A percentile compares a stretch with the other conserved stretches of the same genome.
phyloP scores from a whole-genome alignment of 1,139 yeast genomes.

The Suhomyces yuchorum region DNA sequence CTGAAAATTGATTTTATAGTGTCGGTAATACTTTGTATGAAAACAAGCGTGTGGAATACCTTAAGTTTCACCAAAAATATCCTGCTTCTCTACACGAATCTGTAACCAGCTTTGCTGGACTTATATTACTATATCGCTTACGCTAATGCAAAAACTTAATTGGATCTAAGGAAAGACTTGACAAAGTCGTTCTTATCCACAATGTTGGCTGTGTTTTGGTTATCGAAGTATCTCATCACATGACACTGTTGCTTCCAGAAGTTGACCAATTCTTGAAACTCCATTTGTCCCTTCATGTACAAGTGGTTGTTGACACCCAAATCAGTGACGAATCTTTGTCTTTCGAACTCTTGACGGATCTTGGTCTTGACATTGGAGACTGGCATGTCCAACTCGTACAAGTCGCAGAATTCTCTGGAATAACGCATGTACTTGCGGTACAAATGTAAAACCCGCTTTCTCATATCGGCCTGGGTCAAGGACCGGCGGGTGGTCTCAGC shows the following conservation, averaged over 20 bases:
- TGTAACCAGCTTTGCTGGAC: constrained; percentile 4
- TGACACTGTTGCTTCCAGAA: constrained; percentile 93
- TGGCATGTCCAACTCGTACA: constrained; percentile 82
- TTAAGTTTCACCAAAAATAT: too few species aligned
- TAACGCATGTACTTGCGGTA: constrained; percentile 73
- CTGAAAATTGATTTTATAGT: too few species aligned
- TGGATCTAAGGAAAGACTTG: constrained; percentile 64
- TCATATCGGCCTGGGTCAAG: constrained; percentile 61
- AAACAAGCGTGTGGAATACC: too few species aligned
- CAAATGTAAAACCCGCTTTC: constrained; percentile 64
- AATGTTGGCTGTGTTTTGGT: constrained; percentile 55
- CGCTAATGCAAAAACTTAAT: constrained; percentile 9
- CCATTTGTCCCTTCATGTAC: constrained; percentile 86
- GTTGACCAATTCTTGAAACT: constrained; percentile 83
- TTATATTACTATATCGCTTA: constrained; percentile 6
- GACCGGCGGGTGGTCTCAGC: constrained; percentile 81
- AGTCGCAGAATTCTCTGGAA: constrained; percentile 62
- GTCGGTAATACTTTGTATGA: too few species aligned
- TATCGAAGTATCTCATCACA: constrained; percentile 78
- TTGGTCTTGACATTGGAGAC: constrained; percentile 80
- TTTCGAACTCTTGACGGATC: constrained; percentile 86
- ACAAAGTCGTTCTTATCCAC: constrained; percentile 59
- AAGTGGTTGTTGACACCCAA: constrained; percentile 66
- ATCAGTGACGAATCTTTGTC: constrained; percentile 74
- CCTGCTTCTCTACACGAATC: background rate